Evolutionary conservation across 2,329 filamentous ascomycete species (phyloP), one percentile per base, ranked within the genome.

Genomic region (Cadophora sp.): DNA sequence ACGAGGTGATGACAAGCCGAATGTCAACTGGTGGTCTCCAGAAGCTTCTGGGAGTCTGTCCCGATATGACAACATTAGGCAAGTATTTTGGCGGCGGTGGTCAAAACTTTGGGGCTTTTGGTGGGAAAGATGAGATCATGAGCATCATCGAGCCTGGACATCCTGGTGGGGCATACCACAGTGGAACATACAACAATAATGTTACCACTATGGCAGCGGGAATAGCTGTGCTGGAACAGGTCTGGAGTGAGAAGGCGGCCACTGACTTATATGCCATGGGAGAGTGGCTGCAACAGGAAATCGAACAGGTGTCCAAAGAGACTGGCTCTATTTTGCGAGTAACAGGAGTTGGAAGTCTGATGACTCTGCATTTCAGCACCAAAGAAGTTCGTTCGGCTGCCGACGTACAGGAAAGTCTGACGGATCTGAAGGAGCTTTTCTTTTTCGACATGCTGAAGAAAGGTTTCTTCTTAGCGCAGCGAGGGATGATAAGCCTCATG

Each of bases 1-100:
- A 92, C 75, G 91, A 93, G 77, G 90, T 92, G 11, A 89, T 91
- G 84, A 91, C 89, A 0, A 89, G 86, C 4, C 83, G 90, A 1
- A 77, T 91, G 34, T 78, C 81, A 29, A 79, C 79, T 1, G 79
- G 82, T 9, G 88, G 89, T 0, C 75, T 89, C 2, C 81, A 83
- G 16, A 73, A 76, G 2, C 67, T 79, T 26, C 66, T 79, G 29
- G 80, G 77, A 1, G 75, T 89, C 11, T 79, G 78, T 1, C 88
- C 89, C 0, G 89, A 92, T 72, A 76, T 91, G 67, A 89, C 84
- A 48, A 89, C 87, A 0, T 77, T 91, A 62, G 89, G 89, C 0
- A 92, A 91, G 73, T 91, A 86, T 72, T 79, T 91, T 1, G 89
- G 88, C 7, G 89, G 89, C 3, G 89, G 89, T 3, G 89, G 89